Evolutionary conservation across 345 rosid genomes (phyloP).

Genomic region (Euclidium syriacum): DNA sequence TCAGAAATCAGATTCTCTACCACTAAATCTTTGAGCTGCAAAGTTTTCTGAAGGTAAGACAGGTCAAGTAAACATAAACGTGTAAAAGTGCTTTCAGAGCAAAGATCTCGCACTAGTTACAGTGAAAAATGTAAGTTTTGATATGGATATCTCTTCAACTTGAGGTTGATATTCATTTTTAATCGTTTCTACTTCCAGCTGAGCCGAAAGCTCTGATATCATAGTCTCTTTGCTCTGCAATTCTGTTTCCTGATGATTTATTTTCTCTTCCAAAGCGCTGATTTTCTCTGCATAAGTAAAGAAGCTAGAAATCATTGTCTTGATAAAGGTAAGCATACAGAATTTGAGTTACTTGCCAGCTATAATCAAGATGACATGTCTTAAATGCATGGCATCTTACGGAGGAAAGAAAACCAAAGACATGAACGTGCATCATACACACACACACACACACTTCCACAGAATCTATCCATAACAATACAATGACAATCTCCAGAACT

Average conservation of each 20-base stretch:
- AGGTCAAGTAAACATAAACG: conserved; percentile 44
- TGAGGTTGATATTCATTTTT: conserved; percentile 37
- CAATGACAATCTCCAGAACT: background rate
- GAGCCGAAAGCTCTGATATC: conserved; percentile 52
- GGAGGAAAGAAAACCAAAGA: background rate
- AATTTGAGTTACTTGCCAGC: background rate
- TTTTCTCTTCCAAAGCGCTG: conserved; percentile 45
- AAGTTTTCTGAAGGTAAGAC: conserved; percentile 61
- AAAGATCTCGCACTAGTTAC: conserved; percentile 13
- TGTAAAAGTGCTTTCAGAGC: conserved; percentile 14
- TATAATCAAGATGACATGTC: background rate
- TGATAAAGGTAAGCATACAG: background rate
- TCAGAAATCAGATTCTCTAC: conserved; percentile 58
- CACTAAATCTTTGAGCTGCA: conserved; percentile 53
- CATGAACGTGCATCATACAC: background rate
- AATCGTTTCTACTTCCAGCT: conserved; percentile 47
- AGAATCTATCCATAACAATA: background rate
- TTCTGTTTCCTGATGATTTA: conserved; percentile 39
- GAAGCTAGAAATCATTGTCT: conserved; percentile 3
- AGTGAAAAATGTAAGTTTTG: background rate
- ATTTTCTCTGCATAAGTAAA: conserved; percentile 49
- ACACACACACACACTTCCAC: background rate
- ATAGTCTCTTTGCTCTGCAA: conserved; percentile 45
- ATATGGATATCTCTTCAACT: conserved; percentile 67
- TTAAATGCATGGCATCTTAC: background rate